Conservation (phyloP, 1,284 basidiomycete genomes). For the Ustilago crameri region DNA sequence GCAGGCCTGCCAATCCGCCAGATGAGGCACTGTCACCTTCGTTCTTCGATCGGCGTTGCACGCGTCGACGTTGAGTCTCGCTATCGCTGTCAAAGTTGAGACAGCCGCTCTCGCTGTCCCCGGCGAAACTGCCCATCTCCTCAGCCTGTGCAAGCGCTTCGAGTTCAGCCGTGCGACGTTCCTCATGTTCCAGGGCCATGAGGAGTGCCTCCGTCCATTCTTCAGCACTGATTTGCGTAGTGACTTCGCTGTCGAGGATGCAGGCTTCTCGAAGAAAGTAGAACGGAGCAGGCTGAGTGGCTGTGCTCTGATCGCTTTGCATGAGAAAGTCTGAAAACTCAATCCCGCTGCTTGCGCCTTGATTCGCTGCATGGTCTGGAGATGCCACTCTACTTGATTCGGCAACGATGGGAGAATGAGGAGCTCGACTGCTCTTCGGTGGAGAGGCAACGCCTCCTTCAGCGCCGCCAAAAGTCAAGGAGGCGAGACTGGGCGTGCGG, state of each 20-base stretch:
- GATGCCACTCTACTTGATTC: conserved; percentile 23
- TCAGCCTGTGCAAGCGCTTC: conserved; percentile 41
- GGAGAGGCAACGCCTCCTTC: conserved; percentile 29
- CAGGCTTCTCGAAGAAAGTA: conserved; percentile 47
- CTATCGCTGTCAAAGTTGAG: conserved; percentile 50
- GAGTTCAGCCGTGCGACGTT: conserved; percentile 20
- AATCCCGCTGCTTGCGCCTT: neutral
- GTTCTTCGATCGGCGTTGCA: conserved; percentile 14
- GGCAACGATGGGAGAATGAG: conserved; percentile 29
- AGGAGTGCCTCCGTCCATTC: conserved; percentile 43
- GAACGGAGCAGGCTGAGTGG: conserved; percentile 28
- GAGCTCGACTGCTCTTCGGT: conserved; percentile 14
- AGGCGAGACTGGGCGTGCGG: conserved; percentile 39
- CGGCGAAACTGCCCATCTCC: conserved; percentile 47
- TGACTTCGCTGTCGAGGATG: conserved; percentile 26
- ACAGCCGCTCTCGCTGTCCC: conserved; percentile 41
- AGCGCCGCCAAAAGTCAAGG: conserved; percentile 20
- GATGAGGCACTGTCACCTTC: conserved; percentile 4
- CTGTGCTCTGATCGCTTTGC: conserved; percentile 17
- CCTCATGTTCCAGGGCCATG: conserved; percentile 28
- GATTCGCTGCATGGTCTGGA: conserved; percentile 18
- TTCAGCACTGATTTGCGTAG: conserved; percentile 20
- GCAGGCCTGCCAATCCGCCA: conserved; percentile 16
- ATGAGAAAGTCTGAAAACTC: conserved; percentile 40
- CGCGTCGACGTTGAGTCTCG: conserved; percentile 23